A percentile compares a stretch with the other conserved stretches of the same genome.
Conservation (phyloP, 345 rosid genomes). For the Diplotaxis tenuifolia region DNA sequence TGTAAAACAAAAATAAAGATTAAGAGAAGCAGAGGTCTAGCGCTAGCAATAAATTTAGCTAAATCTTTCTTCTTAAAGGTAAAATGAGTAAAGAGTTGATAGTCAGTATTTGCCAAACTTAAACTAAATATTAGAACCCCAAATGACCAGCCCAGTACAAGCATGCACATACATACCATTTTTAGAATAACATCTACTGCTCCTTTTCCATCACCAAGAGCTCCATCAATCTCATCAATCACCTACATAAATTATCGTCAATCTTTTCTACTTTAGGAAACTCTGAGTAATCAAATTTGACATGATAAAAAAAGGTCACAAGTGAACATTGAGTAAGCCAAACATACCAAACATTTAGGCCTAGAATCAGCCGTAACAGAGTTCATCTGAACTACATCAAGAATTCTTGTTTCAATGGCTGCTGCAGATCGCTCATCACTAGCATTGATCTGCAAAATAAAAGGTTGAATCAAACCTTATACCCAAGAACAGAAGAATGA, state of each 20-base stretch:
- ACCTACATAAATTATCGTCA: conserved; percentile 51
- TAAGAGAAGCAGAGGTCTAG: not conserved
- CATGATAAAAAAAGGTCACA: not conserved
- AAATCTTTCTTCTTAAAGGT: not conserved
- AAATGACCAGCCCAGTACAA: conserved; percentile 11
- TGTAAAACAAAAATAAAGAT: not conserved
- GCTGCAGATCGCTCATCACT: conserved; percentile 93
- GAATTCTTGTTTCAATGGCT: conserved; percentile 84
- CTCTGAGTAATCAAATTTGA: not conserved
- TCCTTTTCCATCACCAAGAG: conserved; percentile 96
- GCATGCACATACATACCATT: conserved; percentile 58
- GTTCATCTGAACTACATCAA: conserved; percentile 95
- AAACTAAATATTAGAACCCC: conserved; percentile 1
- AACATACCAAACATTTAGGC: conserved; percentile 88
- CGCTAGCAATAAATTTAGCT: not conserved
- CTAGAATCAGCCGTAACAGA: conserved; percentile 85
- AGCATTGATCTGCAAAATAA: conserved; percentile 72
- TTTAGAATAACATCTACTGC: conserved; percentile 89
- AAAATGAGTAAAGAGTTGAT: conserved; percentile 1
- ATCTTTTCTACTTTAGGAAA: conserved; percentile 12
- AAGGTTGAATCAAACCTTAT: not conserved
- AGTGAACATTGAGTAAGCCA: conserved; percentile 10
- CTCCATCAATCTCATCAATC: conserved; percentile 99
- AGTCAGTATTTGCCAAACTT: not conserved
- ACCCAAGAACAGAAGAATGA: too few relatives aligned